Evolutionary conservation across 495 filamentous ascomycete species (phyloP).

Genomic region (Clohesyomyces aquaticus): DNA sequence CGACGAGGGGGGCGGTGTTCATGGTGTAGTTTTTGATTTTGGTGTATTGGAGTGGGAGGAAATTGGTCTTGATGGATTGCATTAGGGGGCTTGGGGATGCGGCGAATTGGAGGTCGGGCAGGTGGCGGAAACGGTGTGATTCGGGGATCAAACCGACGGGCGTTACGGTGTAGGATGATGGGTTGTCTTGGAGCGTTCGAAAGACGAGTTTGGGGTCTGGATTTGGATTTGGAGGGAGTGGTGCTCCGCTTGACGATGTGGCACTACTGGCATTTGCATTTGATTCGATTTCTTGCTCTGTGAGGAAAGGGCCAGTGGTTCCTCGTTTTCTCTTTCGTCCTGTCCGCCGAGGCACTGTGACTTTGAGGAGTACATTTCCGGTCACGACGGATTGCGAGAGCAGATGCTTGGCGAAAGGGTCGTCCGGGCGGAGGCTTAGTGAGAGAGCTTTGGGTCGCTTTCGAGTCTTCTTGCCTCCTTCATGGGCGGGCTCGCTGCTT

Average conservation of each 20-base stretch:
- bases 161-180: constrained; percentile 68
- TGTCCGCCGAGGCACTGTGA: constrained; percentile 84
- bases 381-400: constrained; percentile 70
- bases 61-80: constrained; percentile 63
- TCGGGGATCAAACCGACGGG: constrained; percentile 71
- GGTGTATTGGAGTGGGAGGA: constrained; percentile 66
- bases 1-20: constrained; percentile 63
- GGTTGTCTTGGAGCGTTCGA: constrained; percentile 72
- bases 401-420: constrained; percentile 74
- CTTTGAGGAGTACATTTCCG: constrained; percentile 81
- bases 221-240: neutral
- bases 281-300: constrained; percentile 34
- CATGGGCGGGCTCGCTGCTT: constrained; percentile 8
- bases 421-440: constrained; percentile 74
- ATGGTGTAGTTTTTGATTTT: constrained; percentile 77
- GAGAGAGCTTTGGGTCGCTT: constrained; percentile 49
- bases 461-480: constrained; percentile 1
- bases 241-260: neutral
- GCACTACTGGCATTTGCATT: neutral
- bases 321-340: constrained; percentile 82
- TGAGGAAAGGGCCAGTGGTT: constrained; percentile 64
- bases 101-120: constrained; percentile 79
- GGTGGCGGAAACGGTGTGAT: constrained; percentile 87
- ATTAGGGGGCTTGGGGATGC: constrained; percentile 65
- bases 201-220: constrained; percentile 48